Evolutionary conservation across 345 rosid species (phyloP), one percentile per base, ranked within the genome.

Genomic region (Linum tenue): DNA sequence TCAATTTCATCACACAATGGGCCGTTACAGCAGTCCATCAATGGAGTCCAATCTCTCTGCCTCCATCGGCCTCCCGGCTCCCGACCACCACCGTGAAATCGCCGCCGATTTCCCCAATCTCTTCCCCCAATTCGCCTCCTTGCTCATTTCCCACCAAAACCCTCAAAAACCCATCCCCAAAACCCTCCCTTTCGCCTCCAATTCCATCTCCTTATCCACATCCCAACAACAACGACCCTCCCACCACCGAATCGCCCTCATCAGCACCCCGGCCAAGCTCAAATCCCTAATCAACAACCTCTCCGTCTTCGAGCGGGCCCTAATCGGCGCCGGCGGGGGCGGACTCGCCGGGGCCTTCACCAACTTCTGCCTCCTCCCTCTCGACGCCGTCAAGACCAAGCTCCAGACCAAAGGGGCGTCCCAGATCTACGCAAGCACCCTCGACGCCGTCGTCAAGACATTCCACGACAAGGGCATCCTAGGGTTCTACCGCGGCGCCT

Each of bases 311-410:
- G 99, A 90, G 79, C 84, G 95, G 36, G 97, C 97, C 56, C 70
- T 90, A 0, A 83, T 88, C 15, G 97, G 96, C 14, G 92, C 97
- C 2, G 97, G 75, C 22, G 95, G 75, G 31, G 97, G 97, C 16
- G 96, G 97, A 36, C 77, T 92, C 56, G 96, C 97, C 1, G 96
- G 97, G 4, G 98, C 98, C 0, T 92, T 92, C 73, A 92, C 97
- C 9, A 88, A 90, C 74, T 89, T 86, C 10, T 85, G 95, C 65
- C 86, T 92, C 12, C 89, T 56, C 71, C 98, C 99, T 0, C 81
- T 92, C 12, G 99, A 92, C 68, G 82, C 95, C 11, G 80, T 92
- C 80, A 88, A 90, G 75, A 92, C 99, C 58, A 92, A 92, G 82
- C 69, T 90, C 70, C 97, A 92, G 59, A 85, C 99, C 0, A 90